Evolutionary conservation across 2,329 filamentous ascomycete genomes (phyloP).

Genomic region (Pseudogymnoascus sp.): DNA sequence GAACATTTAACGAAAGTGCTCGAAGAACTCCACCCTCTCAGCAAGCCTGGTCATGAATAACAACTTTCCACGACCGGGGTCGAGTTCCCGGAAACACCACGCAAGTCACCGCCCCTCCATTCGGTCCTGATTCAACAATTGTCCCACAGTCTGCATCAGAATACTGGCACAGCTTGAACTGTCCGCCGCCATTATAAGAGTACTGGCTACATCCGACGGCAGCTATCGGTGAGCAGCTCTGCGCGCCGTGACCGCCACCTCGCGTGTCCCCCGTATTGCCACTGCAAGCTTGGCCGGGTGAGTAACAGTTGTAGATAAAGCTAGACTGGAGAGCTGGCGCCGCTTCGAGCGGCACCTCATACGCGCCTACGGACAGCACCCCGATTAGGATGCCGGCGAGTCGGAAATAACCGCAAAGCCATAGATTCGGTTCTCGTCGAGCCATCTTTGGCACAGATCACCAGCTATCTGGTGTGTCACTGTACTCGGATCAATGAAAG

Average conservation of each 20-base stretch:
- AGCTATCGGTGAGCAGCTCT: background rate
- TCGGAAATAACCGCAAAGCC: background rate
- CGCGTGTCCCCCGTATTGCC: background rate
- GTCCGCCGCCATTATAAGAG: conserved; percentile 1
- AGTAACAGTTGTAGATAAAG: background rate
- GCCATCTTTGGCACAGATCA: background rate
- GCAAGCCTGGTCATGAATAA: background rate
- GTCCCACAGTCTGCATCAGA: background rate
- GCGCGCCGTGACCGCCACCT: background rate
- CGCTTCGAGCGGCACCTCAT: background rate
- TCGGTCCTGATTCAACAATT: background rate
- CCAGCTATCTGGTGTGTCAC: background rate
- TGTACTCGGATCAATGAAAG: background rate
- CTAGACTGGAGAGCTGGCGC: background rate
- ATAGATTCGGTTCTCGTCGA: background rate
- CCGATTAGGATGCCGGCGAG: background rate
- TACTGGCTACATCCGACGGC: background rate
- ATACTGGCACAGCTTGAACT: background rate
- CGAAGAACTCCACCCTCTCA: background rate
- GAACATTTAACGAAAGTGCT: background rate
- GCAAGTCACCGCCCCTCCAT: background rate
- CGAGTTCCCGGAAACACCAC: conserved; percentile 5
- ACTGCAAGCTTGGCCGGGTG: background rate
- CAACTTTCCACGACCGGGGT: background rate
- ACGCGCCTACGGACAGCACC: background rate